Conservation (phyloP, 2,329 filamentous ascomycete genomes). For the Colletotrichum zoysiae region DNA sequence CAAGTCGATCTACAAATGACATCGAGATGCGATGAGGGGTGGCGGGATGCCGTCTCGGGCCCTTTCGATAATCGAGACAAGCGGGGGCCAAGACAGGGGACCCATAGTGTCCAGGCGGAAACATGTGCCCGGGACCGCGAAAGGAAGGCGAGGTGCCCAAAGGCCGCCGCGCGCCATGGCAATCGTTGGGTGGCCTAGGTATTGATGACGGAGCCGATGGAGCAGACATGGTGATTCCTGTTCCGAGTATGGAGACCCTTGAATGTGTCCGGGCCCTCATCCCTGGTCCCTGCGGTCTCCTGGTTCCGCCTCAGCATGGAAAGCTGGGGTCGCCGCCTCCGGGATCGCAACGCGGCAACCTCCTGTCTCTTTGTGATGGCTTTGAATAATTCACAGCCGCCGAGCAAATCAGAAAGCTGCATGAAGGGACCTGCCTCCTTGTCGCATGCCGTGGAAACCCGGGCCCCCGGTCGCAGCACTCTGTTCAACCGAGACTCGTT, state of each 20-base stretch:
- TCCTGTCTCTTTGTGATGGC: slow-evolving; percentile 35
- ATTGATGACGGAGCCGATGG: slow-evolving; percentile 26
- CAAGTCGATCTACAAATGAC: slow-evolving; percentile 32
- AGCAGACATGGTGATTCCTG: slow-evolving; percentile 26
- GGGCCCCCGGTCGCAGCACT: slow-evolving; percentile 40
- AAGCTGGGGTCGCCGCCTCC: slow-evolving; percentile 37
- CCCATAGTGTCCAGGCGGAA: slow-evolving; percentile 30
- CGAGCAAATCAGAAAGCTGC: slow-evolving; percentile 39
- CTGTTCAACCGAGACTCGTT: slow-evolving; percentile 36
- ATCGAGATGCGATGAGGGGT: slow-evolving; percentile 21
- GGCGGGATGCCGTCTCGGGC: background rate
- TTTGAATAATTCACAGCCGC: slow-evolving; percentile 30
- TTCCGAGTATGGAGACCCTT: slow-evolving; percentile 36
- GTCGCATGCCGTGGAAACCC: slow-evolving; percentile 23
- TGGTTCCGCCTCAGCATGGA: slow-evolving; percentile 17
- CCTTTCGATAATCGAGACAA: slow-evolving; percentile 15
- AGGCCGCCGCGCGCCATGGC: slow-evolving; percentile 28
- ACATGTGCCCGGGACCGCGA: slow-evolving; percentile 31
- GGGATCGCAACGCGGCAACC: slow-evolving; percentile 38
- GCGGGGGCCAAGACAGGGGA: slow-evolving; percentile 1
- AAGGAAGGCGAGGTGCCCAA: slow-evolving; percentile 10
- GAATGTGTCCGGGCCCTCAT: background rate
- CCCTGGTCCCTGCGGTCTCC: slow-evolving; percentile 21
- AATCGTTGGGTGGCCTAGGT: slow-evolving; percentile 37
- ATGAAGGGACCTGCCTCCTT: slow-evolving; percentile 26